Evolutionary conservation across 2,329 filamentous ascomycete species (phyloP).

Genomic region (Fusarium ramigenum): DNA sequence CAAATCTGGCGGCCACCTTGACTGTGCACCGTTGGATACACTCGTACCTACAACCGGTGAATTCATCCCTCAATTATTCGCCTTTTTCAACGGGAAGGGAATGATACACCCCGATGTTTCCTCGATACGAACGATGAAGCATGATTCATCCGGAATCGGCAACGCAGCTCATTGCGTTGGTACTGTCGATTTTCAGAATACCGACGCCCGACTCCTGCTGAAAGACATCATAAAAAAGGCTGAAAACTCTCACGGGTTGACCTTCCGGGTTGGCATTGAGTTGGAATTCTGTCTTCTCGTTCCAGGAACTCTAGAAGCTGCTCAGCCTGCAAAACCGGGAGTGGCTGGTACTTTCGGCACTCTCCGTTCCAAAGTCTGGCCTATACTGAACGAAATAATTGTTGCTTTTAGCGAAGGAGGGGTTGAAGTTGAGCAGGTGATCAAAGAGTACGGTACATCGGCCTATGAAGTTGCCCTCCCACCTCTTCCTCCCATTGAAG

Average conservation of each 20-base stretch:
- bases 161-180: slow-evolving; percentile 1
- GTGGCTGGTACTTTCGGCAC: background rate
- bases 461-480: slow-evolving; percentile 7
- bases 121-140: background rate
- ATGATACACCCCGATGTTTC: background rate
- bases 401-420: background rate
- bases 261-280: background rate
- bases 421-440: background rate
- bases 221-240: background rate
- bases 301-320: background rate
- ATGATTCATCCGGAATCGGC: background rate
- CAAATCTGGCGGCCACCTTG: background rate
- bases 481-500: background rate
- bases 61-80: background rate
- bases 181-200: background rate
- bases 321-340: background rate
- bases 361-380: background rate
- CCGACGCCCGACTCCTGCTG: background rate
- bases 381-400: background rate
- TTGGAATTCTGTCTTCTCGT: slow-evolving; percentile 5
- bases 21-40: slow-evolving; percentile 5
- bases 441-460: slow-evolving; percentile 3
- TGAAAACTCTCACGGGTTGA: background rate
- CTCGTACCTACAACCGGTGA: background rate
- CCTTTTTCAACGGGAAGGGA: background rate